Percentiles rank a stretch among this genome's conserved stretches.
Evolutionary conservation across 108 stramenopile genomes (phyloP).

Genomic region (Stephanodiscus minutulus): DNA sequence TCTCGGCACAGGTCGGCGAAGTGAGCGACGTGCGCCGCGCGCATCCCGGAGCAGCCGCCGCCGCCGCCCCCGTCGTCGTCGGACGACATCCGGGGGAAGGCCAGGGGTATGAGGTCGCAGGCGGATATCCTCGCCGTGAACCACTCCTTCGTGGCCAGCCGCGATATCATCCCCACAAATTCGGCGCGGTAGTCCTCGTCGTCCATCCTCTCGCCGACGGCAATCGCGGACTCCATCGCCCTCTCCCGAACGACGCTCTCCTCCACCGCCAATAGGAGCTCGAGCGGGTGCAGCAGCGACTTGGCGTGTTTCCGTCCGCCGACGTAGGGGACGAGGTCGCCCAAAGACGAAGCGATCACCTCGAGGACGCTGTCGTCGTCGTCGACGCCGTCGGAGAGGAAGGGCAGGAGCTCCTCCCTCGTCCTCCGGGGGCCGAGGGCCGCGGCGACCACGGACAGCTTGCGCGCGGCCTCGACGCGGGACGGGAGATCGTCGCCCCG

Average conservation of each 20-base stretch:
- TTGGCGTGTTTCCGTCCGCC: constrained; percentile 64
- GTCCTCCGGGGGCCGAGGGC: constrained; percentile 78
- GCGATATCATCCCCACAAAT: constrained; percentile 80
- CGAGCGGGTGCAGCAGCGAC: constrained; percentile 83
- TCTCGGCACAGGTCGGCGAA: constrained; percentile 86
- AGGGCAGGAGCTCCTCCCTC: constrained; percentile 81
- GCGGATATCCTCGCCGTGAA: constrained; percentile 96
- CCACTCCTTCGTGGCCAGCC: constrained; percentile 93
- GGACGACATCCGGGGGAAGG: constrained; percentile 60
- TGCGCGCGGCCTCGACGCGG: constrained; percentile 69
- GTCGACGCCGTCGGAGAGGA: constrained; percentile 80
- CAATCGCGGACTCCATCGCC: constrained; percentile 59
- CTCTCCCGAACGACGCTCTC: constrained; percentile 79
- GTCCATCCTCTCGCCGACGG: constrained; percentile 56
- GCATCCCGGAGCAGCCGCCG: constrained; percentile 2
- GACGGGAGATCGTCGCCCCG: constrained; percentile 73
- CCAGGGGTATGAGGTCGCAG: constrained; percentile 74
- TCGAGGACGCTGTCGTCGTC: constrained; percentile 87
- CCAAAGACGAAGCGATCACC: constrained; percentile 69
- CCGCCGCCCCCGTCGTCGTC: constrained; percentile 18
- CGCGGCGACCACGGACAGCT: constrained; percentile 62
- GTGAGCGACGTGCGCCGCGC: constrained; percentile 50
- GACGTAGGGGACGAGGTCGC: constrained; percentile 65
- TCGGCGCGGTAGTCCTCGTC: constrained; percentile 55
- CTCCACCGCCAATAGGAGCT: constrained; percentile 89